Evolutionary conservation across 2,329 filamentous ascomycete species (phyloP).

Genomic region (Graphiopsis chlorocephala): DNA sequence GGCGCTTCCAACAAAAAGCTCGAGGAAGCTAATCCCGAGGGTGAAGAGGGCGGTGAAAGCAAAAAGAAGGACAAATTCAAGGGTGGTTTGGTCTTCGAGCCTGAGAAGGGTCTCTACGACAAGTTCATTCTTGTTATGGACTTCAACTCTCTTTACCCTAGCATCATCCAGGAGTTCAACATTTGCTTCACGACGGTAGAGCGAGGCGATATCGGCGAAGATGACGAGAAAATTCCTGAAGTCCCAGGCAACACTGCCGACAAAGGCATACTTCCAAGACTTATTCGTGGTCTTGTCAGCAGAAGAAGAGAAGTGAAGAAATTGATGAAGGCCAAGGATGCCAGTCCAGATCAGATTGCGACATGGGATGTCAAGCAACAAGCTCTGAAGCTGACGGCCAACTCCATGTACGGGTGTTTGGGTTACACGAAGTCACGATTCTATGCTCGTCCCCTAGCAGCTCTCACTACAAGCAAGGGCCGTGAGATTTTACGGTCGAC

Average conservation of each 20-base stretch:
- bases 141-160: slow-evolving; percentile 98
- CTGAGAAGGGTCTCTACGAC: slow-evolving; percentile 95
- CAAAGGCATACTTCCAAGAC: slow-evolving; percentile 80
- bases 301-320: slow-evolving; percentile 90
- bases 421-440: slow-evolving; percentile 97
- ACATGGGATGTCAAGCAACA: slow-evolving; percentile 99
- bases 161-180: slow-evolving; percentile 98
- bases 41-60: slow-evolving; percentile 62
- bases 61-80: slow-evolving; percentile 99
- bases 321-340: slow-evolving; percentile 90
- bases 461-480: slow-evolving; percentile 95
- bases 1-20: slow-evolving; percentile 59
- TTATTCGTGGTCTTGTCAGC: slow-evolving; percentile 88
- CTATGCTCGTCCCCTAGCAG: slow-evolving; percentile 89
- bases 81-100: slow-evolving; percentile 96
- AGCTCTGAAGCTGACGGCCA: slow-evolving; percentile 93
- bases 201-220: slow-evolving; percentile 66
- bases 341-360: slow-evolving; percentile 79
- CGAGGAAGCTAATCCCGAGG: slow-evolving; percentile 68
- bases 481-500: slow-evolving; percentile 95
- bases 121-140: slow-evolving; percentile 99
- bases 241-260: slow-evolving; percentile 71
- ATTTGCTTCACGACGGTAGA: slow-evolving; percentile 99
- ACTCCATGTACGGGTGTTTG: slow-evolving; percentile 99
- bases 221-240: slow-evolving; percentile 85